Evolutionary conservation across 768 basidiomycete species (phyloP), one percentile per base, ranked within the genome.

Genomic region (Megacollybia marginata): DNA sequence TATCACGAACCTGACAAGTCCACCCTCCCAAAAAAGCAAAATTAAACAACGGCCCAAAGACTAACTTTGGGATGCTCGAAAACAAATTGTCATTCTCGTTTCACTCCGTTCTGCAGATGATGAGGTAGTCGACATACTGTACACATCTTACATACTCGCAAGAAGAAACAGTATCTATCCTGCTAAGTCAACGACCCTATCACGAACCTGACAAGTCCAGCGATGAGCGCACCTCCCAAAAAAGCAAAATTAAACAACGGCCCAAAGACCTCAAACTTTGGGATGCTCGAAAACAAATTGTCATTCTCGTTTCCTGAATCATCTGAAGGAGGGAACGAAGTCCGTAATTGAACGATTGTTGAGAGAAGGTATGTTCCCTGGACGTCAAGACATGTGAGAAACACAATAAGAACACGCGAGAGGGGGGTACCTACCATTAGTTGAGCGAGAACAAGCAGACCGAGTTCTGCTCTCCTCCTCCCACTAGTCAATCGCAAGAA

Each of bases 351-450:
- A 11, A 92, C 82, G 44, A 92, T 68, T 0, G 88, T 92, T 4
- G 88, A 83, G 28, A 92, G 77, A 33, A 92, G 76, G 61, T 92
- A 92, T 40, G 88, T 85, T 10, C 84, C 86, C 89, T 92, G 55
- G 23, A n/a, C 47, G 35, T 33, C 19, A 28, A 28, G 23, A 35
- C 48, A 49, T n/a, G n/a, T n/a, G n/a, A n/a, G n/a, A 20, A 15
- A 46, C 28, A 49, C 36, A 28, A 15, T 20, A 12, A 31, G 43
- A 44, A 52, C 31, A 34, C 19, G 42, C 19, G 12, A 48, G 52
- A 42, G 34, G 2, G 2, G 33, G 43, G 88, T 85, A 10, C 84
- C 86, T 44, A 59, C 89, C 89, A 92, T 90, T 44, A 92, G 71
- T 60, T 92, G 88, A 7, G 88, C 84, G 19, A 92, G 73, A 9